Evolutionary conservation across 2,329 filamentous ascomycete genomes (phyloP).

Genomic region (Aureobasidium pullulans): DNA sequence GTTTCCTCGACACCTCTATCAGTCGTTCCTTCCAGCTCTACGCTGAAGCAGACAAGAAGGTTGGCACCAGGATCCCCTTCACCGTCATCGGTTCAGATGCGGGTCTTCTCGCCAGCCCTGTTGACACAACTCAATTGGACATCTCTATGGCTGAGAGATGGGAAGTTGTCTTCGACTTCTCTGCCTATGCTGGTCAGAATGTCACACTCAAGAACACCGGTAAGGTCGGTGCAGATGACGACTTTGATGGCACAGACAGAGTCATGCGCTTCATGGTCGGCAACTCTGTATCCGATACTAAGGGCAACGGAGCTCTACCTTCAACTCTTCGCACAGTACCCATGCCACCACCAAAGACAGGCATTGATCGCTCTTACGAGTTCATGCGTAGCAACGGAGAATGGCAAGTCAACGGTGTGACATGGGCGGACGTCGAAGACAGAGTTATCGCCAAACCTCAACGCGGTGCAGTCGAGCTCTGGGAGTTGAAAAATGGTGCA

Average conservation of each 20-base stretch:
- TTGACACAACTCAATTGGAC: slow-evolving; percentile 35
- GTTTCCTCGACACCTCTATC: slow-evolving; percentile 46
- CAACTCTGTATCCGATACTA: slow-evolving; percentile 30
- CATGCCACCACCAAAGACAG: slow-evolving; percentile 20
- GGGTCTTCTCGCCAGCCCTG: slow-evolving; percentile 43
- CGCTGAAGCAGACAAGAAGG: slow-evolving; percentile 32
- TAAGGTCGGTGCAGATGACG: slow-evolving; percentile 34
- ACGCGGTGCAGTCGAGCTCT: slow-evolving; percentile 30
- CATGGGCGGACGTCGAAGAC: slow-evolving; percentile 26
- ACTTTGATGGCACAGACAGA: slow-evolving; percentile 46
- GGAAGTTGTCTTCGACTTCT: slow-evolving; percentile 52
- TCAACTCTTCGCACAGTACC: slow-evolving; percentile 23
- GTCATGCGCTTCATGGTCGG: slow-evolving; percentile 34
- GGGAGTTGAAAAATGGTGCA: slow-evolving; percentile 38
- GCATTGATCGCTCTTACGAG: slow-evolving; percentile 26
- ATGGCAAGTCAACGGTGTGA: slow-evolving; percentile 30
- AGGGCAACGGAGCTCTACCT: slow-evolving; percentile 30
- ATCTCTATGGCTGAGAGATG: slow-evolving; percentile 52
- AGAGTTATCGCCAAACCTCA: slow-evolving; percentile 28
- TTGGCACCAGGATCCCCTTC: slow-evolving; percentile 37
- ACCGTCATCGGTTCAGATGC: slow-evolving; percentile 49
- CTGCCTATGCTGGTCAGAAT: slow-evolving; percentile 41
- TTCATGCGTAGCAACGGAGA: slow-evolving; percentile 24
- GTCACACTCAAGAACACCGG: slow-evolving; percentile 14
- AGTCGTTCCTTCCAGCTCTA: slow-evolving; percentile 44